Percentiles rank a stretch among this genome's conserved stretches.
Conservation (phyloP, 441 rosid species). For the Aleurites moluccanus region DNA sequence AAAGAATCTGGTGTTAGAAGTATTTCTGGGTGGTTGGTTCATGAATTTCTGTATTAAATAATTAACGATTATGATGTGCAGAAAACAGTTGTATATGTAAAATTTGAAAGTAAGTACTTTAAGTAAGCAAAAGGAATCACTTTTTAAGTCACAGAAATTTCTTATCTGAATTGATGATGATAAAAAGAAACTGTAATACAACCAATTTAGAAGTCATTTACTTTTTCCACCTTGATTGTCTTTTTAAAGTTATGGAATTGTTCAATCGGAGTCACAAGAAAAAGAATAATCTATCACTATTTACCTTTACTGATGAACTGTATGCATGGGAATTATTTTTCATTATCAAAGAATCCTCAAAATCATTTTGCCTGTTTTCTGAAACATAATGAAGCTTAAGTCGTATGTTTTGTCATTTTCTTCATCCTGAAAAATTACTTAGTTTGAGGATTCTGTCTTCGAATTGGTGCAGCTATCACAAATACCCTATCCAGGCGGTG, state of each 20-base stretch:
- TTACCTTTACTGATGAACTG: background rate
- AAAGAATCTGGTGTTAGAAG: background rate
- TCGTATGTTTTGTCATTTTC: background rate
- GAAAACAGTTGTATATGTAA: background rate
- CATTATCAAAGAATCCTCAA: background rate
- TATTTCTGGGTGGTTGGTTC: no score
- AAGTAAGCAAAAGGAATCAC: background rate
- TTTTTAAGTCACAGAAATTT: background rate
- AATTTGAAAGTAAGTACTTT: background rate
- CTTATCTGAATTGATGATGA: background rate
- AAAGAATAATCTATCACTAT: background rate
- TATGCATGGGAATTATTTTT: background rate
- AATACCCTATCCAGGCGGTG: constrained; percentile 77
- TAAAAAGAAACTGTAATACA: background rate
- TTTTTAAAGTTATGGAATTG: background rate
- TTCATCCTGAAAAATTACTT: background rate
- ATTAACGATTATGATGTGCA: background rate
- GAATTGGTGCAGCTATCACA: constrained; percentile 70
- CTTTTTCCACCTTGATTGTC: background rate
- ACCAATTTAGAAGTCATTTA: background rate
- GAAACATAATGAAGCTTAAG: background rate
- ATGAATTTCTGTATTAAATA: background rate
- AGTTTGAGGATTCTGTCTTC: background rate
- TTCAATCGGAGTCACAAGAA: background rate
- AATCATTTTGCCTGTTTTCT: background rate